Evolutionary conservation across 169 alveolate species (phyloP).

Genomic region (Plasmodium knowlesi): DNA sequence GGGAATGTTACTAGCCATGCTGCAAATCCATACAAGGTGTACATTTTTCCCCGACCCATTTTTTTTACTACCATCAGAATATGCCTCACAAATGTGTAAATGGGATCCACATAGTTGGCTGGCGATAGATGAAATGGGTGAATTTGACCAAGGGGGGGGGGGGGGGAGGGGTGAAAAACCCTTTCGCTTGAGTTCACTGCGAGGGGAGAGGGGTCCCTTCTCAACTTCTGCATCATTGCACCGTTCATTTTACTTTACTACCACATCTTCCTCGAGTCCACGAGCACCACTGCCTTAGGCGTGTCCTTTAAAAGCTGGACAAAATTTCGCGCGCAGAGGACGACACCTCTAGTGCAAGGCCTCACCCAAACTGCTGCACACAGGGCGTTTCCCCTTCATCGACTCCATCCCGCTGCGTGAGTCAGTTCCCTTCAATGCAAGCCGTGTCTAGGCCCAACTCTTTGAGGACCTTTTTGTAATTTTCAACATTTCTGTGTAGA

Average conservation of each 20-base stretch:
- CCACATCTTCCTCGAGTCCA: neutral
- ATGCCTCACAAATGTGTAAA: neutral
- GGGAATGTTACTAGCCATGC: neutral
- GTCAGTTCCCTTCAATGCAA: slow-evolving; percentile 49
- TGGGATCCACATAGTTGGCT: neutral
- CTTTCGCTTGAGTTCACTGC: neutral
- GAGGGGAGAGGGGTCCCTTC: neutral
- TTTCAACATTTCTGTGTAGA: slow-evolving; percentile 93
- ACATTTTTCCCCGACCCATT: neutral
- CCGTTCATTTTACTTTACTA: neutral
- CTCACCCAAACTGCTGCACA: neutral
- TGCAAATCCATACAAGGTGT: neutral
- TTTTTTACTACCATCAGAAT: neutral
- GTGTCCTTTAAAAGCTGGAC: neutral
- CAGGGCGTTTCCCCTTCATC: neutral
- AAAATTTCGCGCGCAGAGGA: neutral
- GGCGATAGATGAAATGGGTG: neutral
- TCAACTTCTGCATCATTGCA: neutral
- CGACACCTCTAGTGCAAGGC: neutral
- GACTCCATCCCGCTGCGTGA: neutral
- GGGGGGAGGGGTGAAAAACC: neutral
- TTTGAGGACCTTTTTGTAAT: slow-evolving; percentile 86
- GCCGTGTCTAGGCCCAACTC: slow-evolving; percentile 74
- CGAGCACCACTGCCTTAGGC: neutral
- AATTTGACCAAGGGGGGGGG: neutral